phyloP scores from a whole-genome alignment of 306 rosid genomes.

The Cotoneaster glaucophyllus region DNA sequence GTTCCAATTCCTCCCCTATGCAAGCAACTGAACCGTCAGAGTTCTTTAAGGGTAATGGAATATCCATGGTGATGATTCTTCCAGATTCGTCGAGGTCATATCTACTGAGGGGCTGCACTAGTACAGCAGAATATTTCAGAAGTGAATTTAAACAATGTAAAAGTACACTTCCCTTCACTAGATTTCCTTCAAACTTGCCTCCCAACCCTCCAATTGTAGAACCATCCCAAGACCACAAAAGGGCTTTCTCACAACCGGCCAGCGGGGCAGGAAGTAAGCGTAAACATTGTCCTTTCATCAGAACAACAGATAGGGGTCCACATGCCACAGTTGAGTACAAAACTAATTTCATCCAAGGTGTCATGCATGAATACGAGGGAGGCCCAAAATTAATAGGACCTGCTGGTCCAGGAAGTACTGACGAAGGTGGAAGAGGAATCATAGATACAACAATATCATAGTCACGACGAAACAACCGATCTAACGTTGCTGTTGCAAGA shows the following conservation, averaged over 20 bases:
- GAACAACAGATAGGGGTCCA: constrained; percentile 86
- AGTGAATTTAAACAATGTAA: constrained; percentile 87
- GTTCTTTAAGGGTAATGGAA: constrained; percentile 86
- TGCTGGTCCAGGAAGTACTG: constrained; percentile 77
- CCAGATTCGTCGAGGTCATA: constrained; percentile 70
- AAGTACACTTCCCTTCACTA: constrained; percentile 76
- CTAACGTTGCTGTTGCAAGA: constrained; percentile 74
- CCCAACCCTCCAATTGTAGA: constrained; percentile 80
- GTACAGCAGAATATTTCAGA: constrained; percentile 76
- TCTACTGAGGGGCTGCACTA: constrained; percentile 84
- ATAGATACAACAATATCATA: constrained; percentile 86
- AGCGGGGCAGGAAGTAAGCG: constrained; percentile 95
- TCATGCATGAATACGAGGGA: constrained; percentile 84
- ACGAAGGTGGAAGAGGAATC: constrained; percentile 82
- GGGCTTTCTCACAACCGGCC: constrained; percentile 92
- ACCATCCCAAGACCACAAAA: constrained; percentile 96
- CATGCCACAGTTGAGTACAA: constrained; percentile 64
- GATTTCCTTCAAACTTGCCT: constrained; percentile 73
- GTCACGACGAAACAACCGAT: constrained; percentile 86
- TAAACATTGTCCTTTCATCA: constrained; percentile 91
- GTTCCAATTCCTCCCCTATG: constrained; percentile 63
- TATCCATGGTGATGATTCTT: constrained; percentile 60
- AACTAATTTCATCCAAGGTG: constrained; percentile 99
- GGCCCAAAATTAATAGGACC: constrained; percentile 95
- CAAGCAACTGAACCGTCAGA: constrained; percentile 62